Base-by-base conservation (phyloP, 2,329 filamentous ascomycete genomes). In the Calonectria crousiana region DNA sequence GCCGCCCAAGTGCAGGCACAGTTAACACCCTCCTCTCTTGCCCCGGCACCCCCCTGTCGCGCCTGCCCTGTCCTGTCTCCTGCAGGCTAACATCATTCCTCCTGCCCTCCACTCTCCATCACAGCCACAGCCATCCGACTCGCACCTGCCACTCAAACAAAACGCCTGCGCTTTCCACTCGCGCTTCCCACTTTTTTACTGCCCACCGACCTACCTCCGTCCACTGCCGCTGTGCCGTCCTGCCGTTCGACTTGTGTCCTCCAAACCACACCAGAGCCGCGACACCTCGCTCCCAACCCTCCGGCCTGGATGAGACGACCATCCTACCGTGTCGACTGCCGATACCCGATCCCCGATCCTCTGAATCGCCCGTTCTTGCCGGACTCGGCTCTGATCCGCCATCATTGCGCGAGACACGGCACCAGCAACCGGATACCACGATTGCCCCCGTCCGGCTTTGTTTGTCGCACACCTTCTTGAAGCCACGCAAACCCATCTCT, bases 341-440 rank as follows among this genome's bases (percentile, higher is more conserved):
- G 71, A 73, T 66, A 51, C 41, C 71, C 71, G 71, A 69, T 58
- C 66, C 71, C 71, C 44, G 32, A 67, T 36, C 58, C 58, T 62
- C 53, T n/a, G 49, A 18, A 49, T 68, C 53, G 65, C 32, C 56
- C 51, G 58, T 69, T 28, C 41, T 60, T 67, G 71, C 67, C 71
- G 71, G 62, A 58, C 65, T 62, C 34, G 52, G 38, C 32, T 38
- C 56, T 67, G 56, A 30, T 52, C 49, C 65, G 41, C 64, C 32
- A 44, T 30, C 66, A 66, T 69, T 69, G 71, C 71, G 66, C 71
- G 71, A 69, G 58, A 60, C 71, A 60, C 71, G 71, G 71, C 71
- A 73, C 38, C 49, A 20, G 41, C 71, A 66, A 53, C 41, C 69
- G 36, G 56, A 62, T 62, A 10, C 14, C 34, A 62, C 56, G 36